These are phyloP conservation scores for Gaultheria prostrata DNA, from an alignment of 148 eudicot species.

Conservation along the genomic window DNA sequence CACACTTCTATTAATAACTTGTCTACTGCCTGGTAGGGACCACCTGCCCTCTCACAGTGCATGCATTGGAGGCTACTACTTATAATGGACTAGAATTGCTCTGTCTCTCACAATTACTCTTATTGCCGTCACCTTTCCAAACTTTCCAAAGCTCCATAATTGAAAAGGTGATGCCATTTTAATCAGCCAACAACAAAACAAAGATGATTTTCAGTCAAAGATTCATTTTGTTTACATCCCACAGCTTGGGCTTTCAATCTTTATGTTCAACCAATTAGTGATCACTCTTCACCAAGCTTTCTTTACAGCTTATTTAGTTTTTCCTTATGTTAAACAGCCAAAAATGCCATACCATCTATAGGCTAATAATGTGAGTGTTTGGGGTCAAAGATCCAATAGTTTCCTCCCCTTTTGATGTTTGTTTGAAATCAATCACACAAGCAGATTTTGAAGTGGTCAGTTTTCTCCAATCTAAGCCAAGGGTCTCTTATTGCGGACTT, in stretches of 20 bases:
- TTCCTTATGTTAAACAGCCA: neutral
- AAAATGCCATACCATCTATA: neutral
- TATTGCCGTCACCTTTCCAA: conserved; percentile 2
- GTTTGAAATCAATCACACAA: neutral
- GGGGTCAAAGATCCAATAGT: conserved; percentile 3
- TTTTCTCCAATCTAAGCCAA: neutral
- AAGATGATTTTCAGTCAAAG: conserved; percentile 4
- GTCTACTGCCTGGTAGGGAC: neutral
- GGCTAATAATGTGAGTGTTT: neutral
- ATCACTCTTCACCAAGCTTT: neutral
- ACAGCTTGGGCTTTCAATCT: neutral
- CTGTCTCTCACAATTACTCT: neutral
- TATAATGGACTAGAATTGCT: neutral
- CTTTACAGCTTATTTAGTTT: neutral
- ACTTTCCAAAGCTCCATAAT: neutral
- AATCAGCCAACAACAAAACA: neutral
- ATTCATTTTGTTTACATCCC: neutral
- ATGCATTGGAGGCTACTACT: neutral
- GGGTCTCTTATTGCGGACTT: too few relatives aligned
- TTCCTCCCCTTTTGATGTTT: neutral
- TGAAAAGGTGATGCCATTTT: conserved; percentile 8
- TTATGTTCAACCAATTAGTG: neutral
- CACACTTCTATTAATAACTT: neutral
- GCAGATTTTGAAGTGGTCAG: neutral
- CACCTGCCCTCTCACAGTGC: neutral